Evolutionary conservation across 2,329 filamentous ascomycete genomes (phyloP).

Genomic region (Paecilomyces dactylethromorphus): DNA sequence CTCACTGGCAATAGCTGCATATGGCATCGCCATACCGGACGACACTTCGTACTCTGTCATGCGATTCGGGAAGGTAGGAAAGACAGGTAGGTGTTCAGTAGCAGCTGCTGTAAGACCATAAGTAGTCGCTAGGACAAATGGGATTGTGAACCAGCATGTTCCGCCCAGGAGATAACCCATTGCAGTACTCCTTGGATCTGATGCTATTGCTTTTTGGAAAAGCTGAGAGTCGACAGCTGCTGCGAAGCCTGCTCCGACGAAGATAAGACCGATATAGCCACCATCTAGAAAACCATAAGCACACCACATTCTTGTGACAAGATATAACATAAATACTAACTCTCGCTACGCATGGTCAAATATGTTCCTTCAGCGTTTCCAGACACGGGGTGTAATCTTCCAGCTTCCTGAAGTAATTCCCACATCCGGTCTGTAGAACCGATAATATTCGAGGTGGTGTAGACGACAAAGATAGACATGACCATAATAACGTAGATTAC

Average conservation of each 20-base stretch:
- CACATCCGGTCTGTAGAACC: slow-evolving; percentile 16
- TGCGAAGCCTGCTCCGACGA: slow-evolving; percentile 11
- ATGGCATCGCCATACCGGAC: slow-evolving; percentile 18
- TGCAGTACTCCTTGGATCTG: slow-evolving; percentile 12
- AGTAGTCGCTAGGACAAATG: slow-evolving; percentile 17
- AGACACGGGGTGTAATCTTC: slow-evolving; percentile 10
- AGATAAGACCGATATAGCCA: slow-evolving; percentile 9
- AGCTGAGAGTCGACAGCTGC: slow-evolving; percentile 12
- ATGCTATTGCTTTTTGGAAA: slow-evolving; percentile 21
- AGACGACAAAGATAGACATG: not conserved
- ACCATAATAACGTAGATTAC: not conserved
- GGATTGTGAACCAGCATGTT: slow-evolving; percentile 18
- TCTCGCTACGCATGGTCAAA: not conserved
- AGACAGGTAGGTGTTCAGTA: slow-evolving; percentile 9
- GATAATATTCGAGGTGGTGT: slow-evolving; percentile 1
- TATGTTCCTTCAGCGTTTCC: slow-evolving; percentile 17
- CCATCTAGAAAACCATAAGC: not conserved
- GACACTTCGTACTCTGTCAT: slow-evolving; percentile 14
- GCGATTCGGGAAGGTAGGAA: slow-evolving; percentile 5
- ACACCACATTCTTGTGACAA: not conserved
- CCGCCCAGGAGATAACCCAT: slow-evolving; percentile 16
- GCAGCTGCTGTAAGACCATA: slow-evolving; percentile 19
- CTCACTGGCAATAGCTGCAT: slow-evolving; percentile 16
- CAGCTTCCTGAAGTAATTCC: slow-evolving; percentile 16
- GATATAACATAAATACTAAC: not conserved